phyloP scores from a whole-genome alignment of 1,284 basidiomycete species.

The Pyrrhoderma lamaoense region DNA sequence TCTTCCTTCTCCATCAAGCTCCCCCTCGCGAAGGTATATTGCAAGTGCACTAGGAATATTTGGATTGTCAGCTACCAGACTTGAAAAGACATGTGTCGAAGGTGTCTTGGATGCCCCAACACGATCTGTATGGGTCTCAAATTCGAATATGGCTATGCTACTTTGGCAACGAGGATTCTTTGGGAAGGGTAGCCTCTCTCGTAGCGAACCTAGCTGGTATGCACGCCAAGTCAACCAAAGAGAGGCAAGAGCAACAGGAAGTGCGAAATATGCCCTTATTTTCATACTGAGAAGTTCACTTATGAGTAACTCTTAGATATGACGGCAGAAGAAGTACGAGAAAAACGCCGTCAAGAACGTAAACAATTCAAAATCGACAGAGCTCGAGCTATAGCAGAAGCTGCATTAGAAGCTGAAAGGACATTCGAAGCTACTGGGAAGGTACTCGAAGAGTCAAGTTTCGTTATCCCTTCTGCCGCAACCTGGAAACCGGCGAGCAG shows the following conservation, averaged over 20 bases:
- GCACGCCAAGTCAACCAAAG: conserved; percentile 64
- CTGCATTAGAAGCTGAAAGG: conserved; percentile 65
- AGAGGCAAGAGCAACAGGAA: conserved; percentile 45
- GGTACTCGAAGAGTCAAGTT: conserved; percentile 35
- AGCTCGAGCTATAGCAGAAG: conserved; percentile 67
- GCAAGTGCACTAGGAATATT: conserved; percentile 44
- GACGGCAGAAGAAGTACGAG: conserved; percentile 84
- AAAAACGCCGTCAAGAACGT: conserved; percentile 75
- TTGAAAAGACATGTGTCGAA: conserved; percentile 56
- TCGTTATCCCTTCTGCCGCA: conserved; percentile 62
- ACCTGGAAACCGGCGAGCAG: conserved; percentile 48
- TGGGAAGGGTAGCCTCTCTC: conserved; percentile 89
- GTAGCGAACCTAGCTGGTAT: conserved; percentile 94
- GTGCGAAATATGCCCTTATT: conserved; percentile 30
- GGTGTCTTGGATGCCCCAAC: conserved; percentile 70
- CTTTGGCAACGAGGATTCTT: conserved; percentile 94
- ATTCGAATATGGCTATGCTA: conserved; percentile 50
- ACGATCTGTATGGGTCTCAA: conserved; percentile 74
- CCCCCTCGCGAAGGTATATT: conserved; percentile 26
- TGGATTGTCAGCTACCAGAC: conserved; percentile 39
- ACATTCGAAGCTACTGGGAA: conserved; percentile 64
- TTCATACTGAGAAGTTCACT: background rate
- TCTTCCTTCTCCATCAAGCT: conserved; percentile 25
- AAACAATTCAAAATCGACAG: conserved; percentile 89
- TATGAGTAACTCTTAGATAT: conserved; percentile 39